Evolutionary conservation across 2,329 filamentous ascomycete species (phyloP), one percentile per base, ranked within the genome.

Genomic region (Emmonsia crescens): DNA sequence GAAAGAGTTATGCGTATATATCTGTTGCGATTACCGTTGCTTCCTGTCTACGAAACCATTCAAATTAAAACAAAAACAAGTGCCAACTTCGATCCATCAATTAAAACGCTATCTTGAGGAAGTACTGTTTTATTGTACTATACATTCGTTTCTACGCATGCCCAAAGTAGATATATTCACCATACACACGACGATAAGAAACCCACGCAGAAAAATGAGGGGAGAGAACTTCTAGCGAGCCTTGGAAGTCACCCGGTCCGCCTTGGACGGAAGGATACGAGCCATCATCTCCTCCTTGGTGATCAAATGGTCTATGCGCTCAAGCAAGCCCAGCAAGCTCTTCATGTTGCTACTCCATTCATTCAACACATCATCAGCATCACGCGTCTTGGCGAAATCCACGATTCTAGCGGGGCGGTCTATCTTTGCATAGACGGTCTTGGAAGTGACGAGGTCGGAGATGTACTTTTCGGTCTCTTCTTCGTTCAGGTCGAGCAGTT

Each of bases 241-340:
- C 66, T 75, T 76, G 60, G 68, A 66, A 10, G 38, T 57, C 27
- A 24, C 40, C 69, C 73, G 75, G 60, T 75, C 74, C 16, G 67
- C 66, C 60, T 73, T 73, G 31, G 74, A 68, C 1, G 90, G 90
- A 75, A 94, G 88, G 70, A 99, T 97, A 63, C 92, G 84, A 48
- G 94, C 94, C 94, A 99, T 99, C 94, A 99, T 99, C 82, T 99
- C 94, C 78, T 99, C 94, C 82, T 97, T 97, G 61, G 95, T 99
- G 72, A 99, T 99, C 70, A 99, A 82, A 76, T 99, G 94, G 73
- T 99, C 94, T 64, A 99, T 95, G 65, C 91, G 84, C 81, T 96
- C 91, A 72, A 96, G 73, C 61, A 93, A 78, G 12, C 90, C 91
- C 66, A 96, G 78, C 69, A 96, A 77, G 72, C 87, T 92, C 87